Percentiles rank a stretch among this genome's conserved stretches.
phyloP scores from a whole-genome alignment of 2,329 filamentous ascomycete genomes.

The Pestalotiopsis sp. region DNA sequence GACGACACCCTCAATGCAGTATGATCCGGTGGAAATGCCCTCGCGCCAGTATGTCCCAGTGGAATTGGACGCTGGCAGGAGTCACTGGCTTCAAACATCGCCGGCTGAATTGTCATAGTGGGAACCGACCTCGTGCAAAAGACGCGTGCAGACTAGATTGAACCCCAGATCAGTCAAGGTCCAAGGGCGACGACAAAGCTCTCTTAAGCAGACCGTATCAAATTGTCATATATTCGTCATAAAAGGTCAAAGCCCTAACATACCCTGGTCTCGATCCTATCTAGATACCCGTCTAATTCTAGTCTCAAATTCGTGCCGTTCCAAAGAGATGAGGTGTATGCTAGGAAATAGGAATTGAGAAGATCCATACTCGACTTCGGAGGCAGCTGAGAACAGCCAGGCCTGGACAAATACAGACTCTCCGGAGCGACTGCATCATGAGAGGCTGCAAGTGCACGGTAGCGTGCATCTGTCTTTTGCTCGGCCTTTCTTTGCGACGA shows the following conservation, averaged over 20 bases:
- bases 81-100: neutral
- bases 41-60: neutral
- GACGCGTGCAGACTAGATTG: neutral
- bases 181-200: neutral
- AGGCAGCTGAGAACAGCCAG: too few relatives aligned
- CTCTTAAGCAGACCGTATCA: neutral
- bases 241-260: too few relatives aligned
- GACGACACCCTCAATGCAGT: neutral
- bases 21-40: neutral
- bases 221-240: too few relatives aligned
- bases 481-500: neutral
- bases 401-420: too few relatives aligned
- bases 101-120: neutral
- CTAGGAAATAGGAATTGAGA: too few relatives aligned
- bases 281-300: too few relatives aligned
- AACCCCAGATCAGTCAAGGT: neutral
- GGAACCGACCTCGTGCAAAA: neutral
- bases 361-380: too few relatives aligned
- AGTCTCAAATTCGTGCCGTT: too few relatives aligned
- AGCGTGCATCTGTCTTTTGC: neutral
- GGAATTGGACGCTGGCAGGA: neutral
- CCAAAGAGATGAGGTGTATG: too few relatives aligned
- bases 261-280: too few relatives aligned
- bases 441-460: neutral
- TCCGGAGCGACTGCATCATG: neutral